Evolutionary conservation across 768 basidiomycete genomes (phyloP).

Genomic region (Rubroboletus pulcherrimus): DNA sequence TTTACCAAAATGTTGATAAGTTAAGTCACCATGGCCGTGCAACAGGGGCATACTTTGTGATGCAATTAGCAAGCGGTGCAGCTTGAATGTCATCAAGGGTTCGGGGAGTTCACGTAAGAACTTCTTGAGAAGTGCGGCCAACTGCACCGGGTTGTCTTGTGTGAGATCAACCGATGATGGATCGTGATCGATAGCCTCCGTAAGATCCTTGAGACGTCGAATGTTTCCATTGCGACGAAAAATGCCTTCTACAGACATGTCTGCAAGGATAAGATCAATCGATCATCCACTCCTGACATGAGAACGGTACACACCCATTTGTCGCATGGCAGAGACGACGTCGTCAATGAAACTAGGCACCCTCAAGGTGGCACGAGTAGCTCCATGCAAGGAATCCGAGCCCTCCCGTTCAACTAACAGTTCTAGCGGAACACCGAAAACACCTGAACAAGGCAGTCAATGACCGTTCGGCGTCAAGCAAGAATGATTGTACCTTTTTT

Average conservation of each 20-base stretch:
- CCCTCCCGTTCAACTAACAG: constrained; percentile 91
- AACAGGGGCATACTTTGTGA: constrained; percentile 68
- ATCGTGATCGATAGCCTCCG: constrained; percentile 93
- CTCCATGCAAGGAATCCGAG: constrained; percentile 90
- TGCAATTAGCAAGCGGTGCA: constrained; percentile 84
- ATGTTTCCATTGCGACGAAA: constrained; percentile 99
- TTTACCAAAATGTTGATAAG: constrained; percentile 10
- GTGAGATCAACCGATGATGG: constrained; percentile 86
- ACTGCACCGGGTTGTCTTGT: constrained; percentile 93
- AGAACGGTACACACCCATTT: constrained; percentile 75
- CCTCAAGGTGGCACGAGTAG: constrained; percentile 76
- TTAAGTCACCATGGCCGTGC: constrained; percentile 1
- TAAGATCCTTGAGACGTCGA: constrained; percentile 83
- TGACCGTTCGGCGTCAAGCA: constrained; percentile 1
- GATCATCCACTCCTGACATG: background rate
- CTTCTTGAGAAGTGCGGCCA: constrained; percentile 95
- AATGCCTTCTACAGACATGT: constrained; percentile 98
- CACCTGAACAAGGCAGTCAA: constrained; percentile 48
- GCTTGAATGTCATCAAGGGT: constrained; percentile 90
- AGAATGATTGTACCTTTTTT: constrained; percentile 64
- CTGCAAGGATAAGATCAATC: constrained; percentile 38
- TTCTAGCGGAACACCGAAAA: constrained; percentile 92
- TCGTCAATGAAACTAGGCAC: constrained; percentile 99
- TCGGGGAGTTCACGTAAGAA: constrained; percentile 96
- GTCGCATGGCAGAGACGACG: constrained; percentile 95